Evolutionary conservation across 2,329 filamentous ascomycete species (phyloP).

Genomic region (Trichoderma breve): DNA sequence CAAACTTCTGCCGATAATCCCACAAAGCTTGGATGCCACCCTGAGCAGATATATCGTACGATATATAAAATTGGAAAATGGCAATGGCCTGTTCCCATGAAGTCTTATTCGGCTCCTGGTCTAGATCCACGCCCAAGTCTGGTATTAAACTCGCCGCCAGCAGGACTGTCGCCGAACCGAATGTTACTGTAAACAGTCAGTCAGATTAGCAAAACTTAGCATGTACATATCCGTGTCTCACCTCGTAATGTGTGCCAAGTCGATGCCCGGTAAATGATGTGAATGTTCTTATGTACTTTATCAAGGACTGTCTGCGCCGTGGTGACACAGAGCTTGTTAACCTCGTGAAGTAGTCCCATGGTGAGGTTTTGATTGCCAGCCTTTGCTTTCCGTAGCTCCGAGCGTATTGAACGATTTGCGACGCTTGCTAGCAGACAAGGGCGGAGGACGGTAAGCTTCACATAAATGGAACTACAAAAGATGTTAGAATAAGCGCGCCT

Average conservation of each 20-base stretch:
- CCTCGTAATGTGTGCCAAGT: constrained; percentile 12
- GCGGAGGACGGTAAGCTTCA: neutral
- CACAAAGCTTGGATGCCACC: neutral
- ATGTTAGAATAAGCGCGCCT: neutral
- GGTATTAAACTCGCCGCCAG: constrained; percentile 2
- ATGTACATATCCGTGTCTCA: too few species aligned
- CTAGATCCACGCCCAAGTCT: neutral
- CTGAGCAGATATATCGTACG: constrained; percentile 9
- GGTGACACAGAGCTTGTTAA: constrained; percentile 4
- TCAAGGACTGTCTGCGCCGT: neutral
- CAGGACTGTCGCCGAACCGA: constrained; percentile 2
- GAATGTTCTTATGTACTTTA: neutral
- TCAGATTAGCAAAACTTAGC: neutral
- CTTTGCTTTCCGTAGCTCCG: neutral
- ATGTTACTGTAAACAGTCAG: neutral
- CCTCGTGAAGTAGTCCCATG: neutral
- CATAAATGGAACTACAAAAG: neutral
- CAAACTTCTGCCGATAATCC: constrained; percentile 10
- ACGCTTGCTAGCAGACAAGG: constrained; percentile 2
- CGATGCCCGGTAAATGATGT: neutral
- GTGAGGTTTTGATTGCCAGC: neutral
- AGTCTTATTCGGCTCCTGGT: constrained; percentile 7
- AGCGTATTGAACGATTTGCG: neutral
- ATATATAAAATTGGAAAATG: constrained; percentile 3
- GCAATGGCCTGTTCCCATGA: constrained; percentile 8